Percentiles rank a stretch among this genome's conserved stretches.
These are phyloP conservation scores for Globisporangium mamillatum DNA, from an alignment of 352 stramenopile species.

Conservation along the genomic window DNA sequence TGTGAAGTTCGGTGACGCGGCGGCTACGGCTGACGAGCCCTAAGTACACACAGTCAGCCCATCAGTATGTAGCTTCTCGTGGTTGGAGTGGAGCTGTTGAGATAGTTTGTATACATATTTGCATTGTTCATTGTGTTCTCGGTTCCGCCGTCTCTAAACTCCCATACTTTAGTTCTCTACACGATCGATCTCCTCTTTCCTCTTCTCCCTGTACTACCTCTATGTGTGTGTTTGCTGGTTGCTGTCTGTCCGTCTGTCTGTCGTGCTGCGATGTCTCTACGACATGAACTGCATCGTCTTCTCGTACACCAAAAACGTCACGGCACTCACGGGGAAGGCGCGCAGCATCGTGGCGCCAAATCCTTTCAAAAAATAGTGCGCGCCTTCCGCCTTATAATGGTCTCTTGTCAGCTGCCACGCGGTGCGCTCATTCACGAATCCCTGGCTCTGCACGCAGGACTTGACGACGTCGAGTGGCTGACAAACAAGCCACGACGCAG, in stretches of 20 bases:
- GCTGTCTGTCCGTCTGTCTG: not conserved
- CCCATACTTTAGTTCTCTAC: constrained; percentile 3
- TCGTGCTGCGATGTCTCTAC: constrained; percentile 13
- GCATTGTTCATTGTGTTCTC: constrained; percentile 2
- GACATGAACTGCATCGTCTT: constrained; percentile 82
- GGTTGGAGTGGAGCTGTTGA: not conserved
- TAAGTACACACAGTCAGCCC: not conserved
- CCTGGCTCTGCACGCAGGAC: constrained; percentile 84
- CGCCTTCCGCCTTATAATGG: constrained; percentile 48
- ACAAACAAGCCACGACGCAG: constrained; percentile 74
- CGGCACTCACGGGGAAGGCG: constrained; percentile 80
- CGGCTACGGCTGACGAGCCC: constrained; percentile 1
- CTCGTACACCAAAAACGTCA: constrained; percentile 87
- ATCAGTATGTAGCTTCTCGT: not conserved
- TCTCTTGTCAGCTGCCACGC: constrained; percentile 43
- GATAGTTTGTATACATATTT: constrained; percentile 10
- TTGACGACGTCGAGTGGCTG: constrained; percentile 90
- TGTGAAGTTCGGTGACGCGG: constrained; percentile 34
- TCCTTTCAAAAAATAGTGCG: constrained; percentile 78
- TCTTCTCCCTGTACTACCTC: not conserved
- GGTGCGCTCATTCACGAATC: constrained; percentile 36
- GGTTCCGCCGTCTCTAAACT: not conserved
- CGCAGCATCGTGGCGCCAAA: constrained; percentile 76
- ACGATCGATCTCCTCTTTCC: not conserved
- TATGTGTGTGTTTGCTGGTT: constrained; percentile 1